Percentiles rank a stretch among this genome's conserved stretches.
Evolutionary conservation across 345 rosid genomes (phyloP).

Genomic region (Eucalyptus cloeziana): DNA sequence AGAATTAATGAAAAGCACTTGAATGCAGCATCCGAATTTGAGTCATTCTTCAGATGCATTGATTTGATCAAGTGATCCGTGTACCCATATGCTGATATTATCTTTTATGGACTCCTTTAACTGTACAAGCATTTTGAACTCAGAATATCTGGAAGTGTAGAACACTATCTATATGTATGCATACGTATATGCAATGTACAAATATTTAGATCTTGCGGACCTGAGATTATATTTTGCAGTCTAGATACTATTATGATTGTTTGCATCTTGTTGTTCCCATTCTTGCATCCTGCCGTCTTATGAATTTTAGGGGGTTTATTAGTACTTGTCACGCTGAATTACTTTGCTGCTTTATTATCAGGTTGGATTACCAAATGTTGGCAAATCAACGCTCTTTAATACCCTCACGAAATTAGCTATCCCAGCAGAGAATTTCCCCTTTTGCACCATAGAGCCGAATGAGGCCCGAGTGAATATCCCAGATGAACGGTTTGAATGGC

Average conservation of each 20-base stretch:
- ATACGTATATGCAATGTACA: not conserved
- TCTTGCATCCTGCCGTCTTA: not conserved
- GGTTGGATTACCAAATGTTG: slow-evolving; percentile 98
- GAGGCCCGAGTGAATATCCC: slow-evolving; percentile 92
- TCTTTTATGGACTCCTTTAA: not conserved
- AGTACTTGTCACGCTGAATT: not conserved
- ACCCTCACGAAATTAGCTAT: slow-evolving; percentile 86
- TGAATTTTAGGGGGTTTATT: not conserved
- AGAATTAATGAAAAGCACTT: not conserved
- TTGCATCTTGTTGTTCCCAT: not conserved
- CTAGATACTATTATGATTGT: not conserved
- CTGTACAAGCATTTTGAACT: not conserved
- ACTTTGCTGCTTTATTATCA: not conserved
- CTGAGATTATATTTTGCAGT: not conserved
- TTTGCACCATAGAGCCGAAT: slow-evolving; percentile 95
- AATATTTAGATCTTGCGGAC: not conserved
- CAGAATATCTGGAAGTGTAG: not conserved
- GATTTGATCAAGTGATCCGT: not conserved
- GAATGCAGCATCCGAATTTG: not conserved
- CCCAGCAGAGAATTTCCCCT: slow-evolving; percentile 98
- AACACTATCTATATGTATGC: not conserved
- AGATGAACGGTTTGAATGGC: slow-evolving; percentile 94
- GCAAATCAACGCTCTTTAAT: slow-evolving; percentile 95
- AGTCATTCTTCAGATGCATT: not conserved
- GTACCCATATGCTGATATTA: not conserved